Conservation (phyloP, 2,329 filamentous ascomycete genomes). For the Arthrobotrys iridis region DNA sequence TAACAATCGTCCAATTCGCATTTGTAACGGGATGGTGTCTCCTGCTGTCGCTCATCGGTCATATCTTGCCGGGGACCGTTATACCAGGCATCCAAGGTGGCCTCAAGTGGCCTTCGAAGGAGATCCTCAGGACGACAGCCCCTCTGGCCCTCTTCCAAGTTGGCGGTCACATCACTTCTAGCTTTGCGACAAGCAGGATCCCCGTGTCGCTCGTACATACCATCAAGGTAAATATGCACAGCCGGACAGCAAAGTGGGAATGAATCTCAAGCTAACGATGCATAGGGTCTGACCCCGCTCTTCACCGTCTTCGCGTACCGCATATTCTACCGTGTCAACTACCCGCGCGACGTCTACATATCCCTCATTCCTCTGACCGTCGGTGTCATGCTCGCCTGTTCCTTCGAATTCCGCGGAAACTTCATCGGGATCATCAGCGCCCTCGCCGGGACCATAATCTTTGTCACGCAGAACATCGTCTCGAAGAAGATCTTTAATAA, state of each 20-base stretch:
- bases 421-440: slow-evolving; percentile 90
- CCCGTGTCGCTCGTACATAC: slow-evolving; percentile 97
- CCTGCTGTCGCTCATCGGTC: slow-evolving; percentile 78
- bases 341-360: slow-evolving; percentile 85
- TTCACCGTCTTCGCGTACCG: slow-evolving; percentile 96
- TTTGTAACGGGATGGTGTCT: slow-evolving; percentile 92
- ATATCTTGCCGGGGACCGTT: slow-evolving; percentile 71
- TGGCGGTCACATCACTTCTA: slow-evolving; percentile 89
- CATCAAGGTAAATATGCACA: slow-evolving; percentile 72
- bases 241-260: neutral
- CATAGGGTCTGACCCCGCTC: slow-evolving; percentile 81
- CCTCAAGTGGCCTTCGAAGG: slow-evolving; percentile 80
- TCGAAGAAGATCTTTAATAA: slow-evolving; percentile 98
- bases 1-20: slow-evolving; percentile 95
- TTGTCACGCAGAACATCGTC: slow-evolving; percentile 98
- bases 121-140: slow-evolving; percentile 86
- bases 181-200: slow-evolving; percentile 91
- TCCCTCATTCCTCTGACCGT: slow-evolving; percentile 89
- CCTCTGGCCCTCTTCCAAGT: slow-evolving; percentile 93
- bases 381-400: slow-evolving; percentile 96
- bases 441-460: slow-evolving; percentile 88
- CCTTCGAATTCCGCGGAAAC: slow-evolving; percentile 87
- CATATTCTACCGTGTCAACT: slow-evolving; percentile 85
- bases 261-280: slow-evolving; percentile 11
- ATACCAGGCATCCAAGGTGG: slow-evolving; percentile 85